Conservation (phyloP, 176 grass and related monocot species). For the Zoysia japonica region DNA sequence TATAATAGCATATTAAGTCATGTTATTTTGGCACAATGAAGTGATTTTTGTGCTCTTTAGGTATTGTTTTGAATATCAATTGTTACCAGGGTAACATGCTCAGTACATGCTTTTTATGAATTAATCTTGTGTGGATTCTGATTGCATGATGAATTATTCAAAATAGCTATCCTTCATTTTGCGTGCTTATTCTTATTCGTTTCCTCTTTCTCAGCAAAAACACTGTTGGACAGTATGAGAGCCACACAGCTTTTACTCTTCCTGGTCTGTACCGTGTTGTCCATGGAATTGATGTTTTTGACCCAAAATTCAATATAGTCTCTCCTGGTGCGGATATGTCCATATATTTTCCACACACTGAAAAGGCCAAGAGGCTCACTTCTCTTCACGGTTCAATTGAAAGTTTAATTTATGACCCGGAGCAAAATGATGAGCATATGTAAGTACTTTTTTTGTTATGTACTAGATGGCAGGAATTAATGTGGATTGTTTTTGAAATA, state of each 20-base stretch:
- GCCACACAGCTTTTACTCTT: conserved; percentile 83
- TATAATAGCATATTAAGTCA: conserved; percentile 7
- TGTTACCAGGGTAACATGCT: neutral
- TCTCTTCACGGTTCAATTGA: conserved; percentile 85
- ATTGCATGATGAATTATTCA: neutral
- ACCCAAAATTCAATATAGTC: conserved; percentile 97
- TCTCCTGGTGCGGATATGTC: conserved; percentile 92
- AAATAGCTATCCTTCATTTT: neutral
- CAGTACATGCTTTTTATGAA: conserved; percentile 12
- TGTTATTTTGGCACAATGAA: neutral
- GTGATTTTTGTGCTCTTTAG: neutral
- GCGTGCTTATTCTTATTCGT: conserved; percentile 1
- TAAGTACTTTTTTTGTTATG: conserved; percentile 47
- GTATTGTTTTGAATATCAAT: neutral
- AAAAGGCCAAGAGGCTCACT: conserved; percentile 75
- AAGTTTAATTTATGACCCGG: conserved; percentile 71
- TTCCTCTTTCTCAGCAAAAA: conserved; percentile 69
- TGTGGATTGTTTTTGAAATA: neutral
- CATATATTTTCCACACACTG: conserved; percentile 86
- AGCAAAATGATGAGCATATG: conserved; percentile 87
- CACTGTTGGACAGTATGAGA: conserved; percentile 95
- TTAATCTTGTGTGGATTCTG: conserved; percentile 12
- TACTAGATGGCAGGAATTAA: neutral
- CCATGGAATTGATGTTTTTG: conserved; percentile 95
- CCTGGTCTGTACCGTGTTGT: conserved; percentile 83